phyloP scores from a whole-genome alignment of 1,284 basidiomycete species.

The Meripilus lineatus region DNA sequence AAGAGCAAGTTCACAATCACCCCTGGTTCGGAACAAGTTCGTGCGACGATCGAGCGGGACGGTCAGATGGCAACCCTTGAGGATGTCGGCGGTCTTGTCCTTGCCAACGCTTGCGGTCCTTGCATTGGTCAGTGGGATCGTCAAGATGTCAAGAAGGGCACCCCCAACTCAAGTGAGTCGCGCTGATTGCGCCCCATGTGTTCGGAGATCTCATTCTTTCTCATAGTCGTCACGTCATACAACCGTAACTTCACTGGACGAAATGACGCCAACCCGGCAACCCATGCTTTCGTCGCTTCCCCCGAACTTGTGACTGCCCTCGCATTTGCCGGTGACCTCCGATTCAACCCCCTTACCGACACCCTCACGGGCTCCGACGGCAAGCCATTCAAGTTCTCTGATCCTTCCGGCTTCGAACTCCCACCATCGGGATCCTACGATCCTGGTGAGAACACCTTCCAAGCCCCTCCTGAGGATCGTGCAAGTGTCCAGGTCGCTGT shows the following conservation, averaged over 20 bases:
- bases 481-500: constrained; percentile 84
- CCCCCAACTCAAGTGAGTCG: constrained; percentile 80
- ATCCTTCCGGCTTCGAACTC: constrained; percentile 88
- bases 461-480: constrained; percentile 88
- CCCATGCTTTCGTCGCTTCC: constrained; percentile 97
- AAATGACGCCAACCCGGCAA: constrained; percentile 99
- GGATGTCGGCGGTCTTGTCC: constrained; percentile 85
- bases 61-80: constrained; percentile 90
- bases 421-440: constrained; percentile 95
- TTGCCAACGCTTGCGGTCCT: constrained; percentile 98
- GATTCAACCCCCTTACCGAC: constrained; percentile 97
- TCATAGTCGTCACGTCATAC: constrained; percentile 92
- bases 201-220: constrained; percentile 4
- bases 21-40: constrained; percentile 97
- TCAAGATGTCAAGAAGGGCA: constrained; percentile 94
- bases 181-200: constrained; percentile 5
- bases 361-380: constrained; percentile 86
- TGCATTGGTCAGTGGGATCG: constrained; percentile 99
- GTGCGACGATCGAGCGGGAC: constrained; percentile 96
- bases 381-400: constrained; percentile 96
- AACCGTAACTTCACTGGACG: constrained; percentile 99
- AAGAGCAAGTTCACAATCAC: constrained; percentile 98
- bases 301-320: constrained; percentile 98
- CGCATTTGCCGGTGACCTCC: constrained; percentile 90
- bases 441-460: constrained; percentile 96